phyloP scores from a whole-genome alignment of 371 early-diverging fungal genomes.

The Mortierella sp. region DNA sequence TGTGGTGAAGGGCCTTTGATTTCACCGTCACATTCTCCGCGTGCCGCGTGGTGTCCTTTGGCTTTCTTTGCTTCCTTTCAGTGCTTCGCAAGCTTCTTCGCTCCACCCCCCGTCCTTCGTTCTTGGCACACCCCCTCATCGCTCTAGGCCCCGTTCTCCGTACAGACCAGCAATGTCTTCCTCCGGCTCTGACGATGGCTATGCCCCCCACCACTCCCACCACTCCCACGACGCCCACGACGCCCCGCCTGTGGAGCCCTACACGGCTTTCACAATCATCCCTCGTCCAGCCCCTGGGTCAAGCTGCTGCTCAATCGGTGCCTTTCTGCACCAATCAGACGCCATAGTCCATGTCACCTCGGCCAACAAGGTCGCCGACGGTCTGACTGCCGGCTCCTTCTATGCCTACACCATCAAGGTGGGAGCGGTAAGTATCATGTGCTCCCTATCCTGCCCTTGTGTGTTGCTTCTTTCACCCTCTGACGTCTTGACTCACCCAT shows the following conservation, averaged over 20 bases:
- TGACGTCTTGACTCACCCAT: not conserved
- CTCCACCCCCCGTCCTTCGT: not conserved
- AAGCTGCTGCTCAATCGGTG: conserved; percentile 31
- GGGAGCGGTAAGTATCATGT: conserved; percentile 56
- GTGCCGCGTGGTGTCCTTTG: not conserved
- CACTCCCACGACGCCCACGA: conserved; percentile 1
- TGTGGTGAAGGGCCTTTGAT: not conserved
- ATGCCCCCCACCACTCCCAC: conserved; percentile 13
- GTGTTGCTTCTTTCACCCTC: not conserved
- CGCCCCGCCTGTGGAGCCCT: conserved; percentile 19
- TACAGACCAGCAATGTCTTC: too few relatives aligned
- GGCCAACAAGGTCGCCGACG: conserved; percentile 46
- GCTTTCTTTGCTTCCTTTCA: not conserved
- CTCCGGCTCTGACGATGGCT: conserved; percentile 27
- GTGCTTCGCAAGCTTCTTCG: too few relatives aligned
- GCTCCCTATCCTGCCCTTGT: not conserved
- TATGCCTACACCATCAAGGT: conserved; percentile 66
- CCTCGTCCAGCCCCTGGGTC: conserved; percentile 48
- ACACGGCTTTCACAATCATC: conserved; percentile 52
- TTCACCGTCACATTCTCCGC: too few relatives aligned
- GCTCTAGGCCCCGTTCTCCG: too few relatives aligned
- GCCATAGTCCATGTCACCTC: conserved; percentile 44
- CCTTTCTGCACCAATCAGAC: conserved; percentile 33
- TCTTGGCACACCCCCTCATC: too few relatives aligned
- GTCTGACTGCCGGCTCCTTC: conserved; percentile 54